Evolutionary conservation across 768 basidiomycete species (phyloP).

Genomic region (Pulveroboletus sp.): DNA sequence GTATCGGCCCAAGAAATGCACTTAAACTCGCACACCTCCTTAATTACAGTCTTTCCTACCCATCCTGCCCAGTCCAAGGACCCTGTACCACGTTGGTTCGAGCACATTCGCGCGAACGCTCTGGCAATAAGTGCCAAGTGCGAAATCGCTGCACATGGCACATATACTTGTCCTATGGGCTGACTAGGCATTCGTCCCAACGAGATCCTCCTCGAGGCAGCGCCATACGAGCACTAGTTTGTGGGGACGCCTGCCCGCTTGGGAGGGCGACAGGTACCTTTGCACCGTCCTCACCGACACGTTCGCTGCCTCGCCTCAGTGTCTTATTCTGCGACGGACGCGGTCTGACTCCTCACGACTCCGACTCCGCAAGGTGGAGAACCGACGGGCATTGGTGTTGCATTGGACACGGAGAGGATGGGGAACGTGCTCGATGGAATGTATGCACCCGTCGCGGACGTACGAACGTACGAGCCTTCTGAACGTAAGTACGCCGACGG

Average conservation of each 20-base stretch:
- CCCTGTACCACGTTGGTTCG: conserved; percentile 57
- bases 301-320: conserved; percentile 27
- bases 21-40: conserved; percentile 64
- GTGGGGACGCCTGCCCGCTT: conserved; percentile 13
- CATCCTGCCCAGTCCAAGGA: conserved; percentile 56
- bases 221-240: conserved; percentile 46
- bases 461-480: conserved; percentile 24
- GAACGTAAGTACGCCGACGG: too few species aligned
- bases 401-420: conserved; percentile 41
- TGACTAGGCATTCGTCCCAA: conserved; percentile 24
- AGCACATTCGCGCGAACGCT: conserved; percentile 43
- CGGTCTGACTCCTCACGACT: conserved; percentile 75
- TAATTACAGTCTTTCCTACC: conserved; percentile 80
- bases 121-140: conserved; percentile 41
- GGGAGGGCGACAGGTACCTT: conserved; percentile 12
- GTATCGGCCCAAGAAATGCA: conserved; percentile 83
- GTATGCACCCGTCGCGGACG: neutral
- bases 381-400: conserved; percentile 35
- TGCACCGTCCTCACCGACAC: conserved; percentile 3
- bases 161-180: conserved; percentile 67
- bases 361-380: conserved; percentile 39
- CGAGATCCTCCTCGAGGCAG: conserved; percentile 51
- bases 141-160: conserved; percentile 52
- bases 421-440: conserved; percentile 10
- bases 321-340: conserved; percentile 65